Percentiles rank a stretch among this genome's conserved stretches.
phyloP scores from a whole-genome alignment of 331 rosid species.

The Spiraea crenata region DNA sequence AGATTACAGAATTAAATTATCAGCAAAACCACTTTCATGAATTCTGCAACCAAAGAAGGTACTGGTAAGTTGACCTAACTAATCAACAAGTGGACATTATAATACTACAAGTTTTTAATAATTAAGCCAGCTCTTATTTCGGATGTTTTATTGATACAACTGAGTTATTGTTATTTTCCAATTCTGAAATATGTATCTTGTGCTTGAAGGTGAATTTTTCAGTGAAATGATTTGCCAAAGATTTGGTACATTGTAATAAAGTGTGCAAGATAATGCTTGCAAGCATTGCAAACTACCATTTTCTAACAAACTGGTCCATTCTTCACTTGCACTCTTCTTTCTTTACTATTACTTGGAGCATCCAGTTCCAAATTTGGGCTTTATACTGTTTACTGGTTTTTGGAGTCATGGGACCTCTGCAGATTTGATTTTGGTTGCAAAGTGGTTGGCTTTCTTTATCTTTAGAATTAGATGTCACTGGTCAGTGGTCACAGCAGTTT shows the following conservation, averaged over 20 bases:
- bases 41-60: neutral
- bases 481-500: neutral
- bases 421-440: neutral
- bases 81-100: neutral
- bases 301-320: no score
- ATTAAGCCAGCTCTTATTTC: neutral
- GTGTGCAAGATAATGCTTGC: neutral
- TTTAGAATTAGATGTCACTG: neutral
- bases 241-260: neutral
- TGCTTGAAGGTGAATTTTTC: conserved; percentile 8
- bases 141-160: neutral
- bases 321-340: no score
- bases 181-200: neutral
- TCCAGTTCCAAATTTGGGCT: neutral
- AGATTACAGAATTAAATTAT: neutral
- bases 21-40: neutral
- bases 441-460: conserved; percentile 6
- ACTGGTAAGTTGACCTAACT: conserved; percentile 5
- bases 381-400: neutral
- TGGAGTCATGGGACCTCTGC: neutral
- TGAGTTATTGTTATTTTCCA: neutral
- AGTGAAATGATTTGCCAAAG: neutral
- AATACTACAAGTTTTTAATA: neutral
- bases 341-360: no score
- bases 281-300: neutral